Evolutionary conservation across 1,284 basidiomycete genomes (phyloP).

Genomic region (Laetiporus sulphureus): DNA sequence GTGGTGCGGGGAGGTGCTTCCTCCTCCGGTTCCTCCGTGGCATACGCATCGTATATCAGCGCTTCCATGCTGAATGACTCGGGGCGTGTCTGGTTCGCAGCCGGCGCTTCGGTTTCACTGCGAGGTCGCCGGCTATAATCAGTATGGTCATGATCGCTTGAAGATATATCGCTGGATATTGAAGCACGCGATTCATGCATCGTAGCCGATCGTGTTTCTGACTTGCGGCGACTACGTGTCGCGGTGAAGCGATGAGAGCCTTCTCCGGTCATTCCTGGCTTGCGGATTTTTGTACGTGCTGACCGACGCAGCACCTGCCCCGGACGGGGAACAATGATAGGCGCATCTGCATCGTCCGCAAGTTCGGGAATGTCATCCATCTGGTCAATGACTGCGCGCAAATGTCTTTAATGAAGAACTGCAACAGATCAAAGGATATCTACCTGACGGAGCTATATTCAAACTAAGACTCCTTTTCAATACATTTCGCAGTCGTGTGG

Average conservation of each 20-base stretch:
- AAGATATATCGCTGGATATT: conserved; percentile 51
- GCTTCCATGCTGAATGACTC: conserved; percentile 75
- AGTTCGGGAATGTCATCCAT: conserved; percentile 62
- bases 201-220: conserved; percentile 23
- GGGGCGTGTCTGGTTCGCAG: conserved; percentile 34
- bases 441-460: conserved; percentile 79
- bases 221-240: conserved; percentile 42
- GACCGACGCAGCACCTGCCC: conserved; percentile 87
- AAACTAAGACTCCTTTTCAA: conserved; percentile 85
- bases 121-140: conserved; percentile 22
- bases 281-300: conserved; percentile 93
- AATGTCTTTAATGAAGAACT: conserved; percentile 12
- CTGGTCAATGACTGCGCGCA: conserved; percentile 48
- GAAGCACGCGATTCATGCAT: conserved; percentile 15
- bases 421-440: conserved; percentile 24
- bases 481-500: conserved; percentile 75
- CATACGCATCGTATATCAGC: conserved; percentile 80
- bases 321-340: conserved; percentile 84
- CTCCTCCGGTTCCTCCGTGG: conserved; percentile 21
- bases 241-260: conserved; percentile 76
- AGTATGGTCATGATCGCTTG: conserved; percentile 59
- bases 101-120: conserved; percentile 18
- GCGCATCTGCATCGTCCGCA: conserved; percentile 78
- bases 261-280: conserved; percentile 71
- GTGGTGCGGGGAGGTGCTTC: not conserved